Base-by-base conservation (phyloP, 805 yeast genomes). In the Priceomyces castillae region DNA sequence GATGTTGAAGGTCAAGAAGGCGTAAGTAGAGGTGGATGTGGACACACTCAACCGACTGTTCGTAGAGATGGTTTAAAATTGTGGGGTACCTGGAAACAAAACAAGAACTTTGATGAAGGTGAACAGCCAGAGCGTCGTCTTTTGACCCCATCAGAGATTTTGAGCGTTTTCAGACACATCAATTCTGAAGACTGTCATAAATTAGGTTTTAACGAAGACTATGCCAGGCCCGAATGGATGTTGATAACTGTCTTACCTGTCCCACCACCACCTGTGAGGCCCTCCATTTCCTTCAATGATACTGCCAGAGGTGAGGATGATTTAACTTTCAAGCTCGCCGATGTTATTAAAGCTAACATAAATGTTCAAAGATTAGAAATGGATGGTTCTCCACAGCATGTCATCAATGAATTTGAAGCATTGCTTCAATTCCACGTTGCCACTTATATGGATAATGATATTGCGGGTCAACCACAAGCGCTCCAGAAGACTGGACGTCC, bases 391-490 rank as follows among this genome's bases (percentile, higher is more conserved):
- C 99, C 99, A 12, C 97, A 92, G 58, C 99, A 94, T 64, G 98
- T 95, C 35, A 86, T 94, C 55, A 87, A 87, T 61, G 99, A 94
- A 69, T 92, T 94, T 61, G 99, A 94, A 65, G 86, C 96, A 35
- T 79, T 94, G 54, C 74, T 94, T 47, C 99, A 94, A 64, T 94
- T 90, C 66, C 99, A 94, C 59, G 97, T 94, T 41, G 99, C 99
- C 6, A 94, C 99, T 0, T 94, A 94, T 64, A 94, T 94, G 99
- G 99, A 94, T 71, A 94, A 94, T 65, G 98, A 94, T 71, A 94
- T 94, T 67, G 99, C 99, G 11, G 99, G 99, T 50, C 99, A 94
- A 71, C 99, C 99, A 0, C 99, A 92, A 67, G 99, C 99, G 26
- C 77, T 94, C 49, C 99, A 94, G 63, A 94, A 94, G 68, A 88